Conservation (phyloP, 306 rosid species). For the Hippophae gyantsensis region DNA sequence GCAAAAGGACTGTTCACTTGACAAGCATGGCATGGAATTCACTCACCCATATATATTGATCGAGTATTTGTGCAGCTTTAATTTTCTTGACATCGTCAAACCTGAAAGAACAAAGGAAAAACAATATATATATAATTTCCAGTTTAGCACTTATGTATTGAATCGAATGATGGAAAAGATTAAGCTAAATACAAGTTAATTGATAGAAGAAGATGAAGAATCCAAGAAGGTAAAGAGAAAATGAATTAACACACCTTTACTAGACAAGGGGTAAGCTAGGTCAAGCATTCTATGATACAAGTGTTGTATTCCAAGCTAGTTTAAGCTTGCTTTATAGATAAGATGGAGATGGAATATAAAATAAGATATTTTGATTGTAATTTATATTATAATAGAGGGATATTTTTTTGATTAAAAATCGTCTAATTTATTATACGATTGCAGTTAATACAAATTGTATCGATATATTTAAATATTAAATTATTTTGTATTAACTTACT, state of each 20-base stretch:
- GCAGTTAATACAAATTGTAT: no score
- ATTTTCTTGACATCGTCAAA: not conserved
- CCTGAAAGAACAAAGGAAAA: not conserved
- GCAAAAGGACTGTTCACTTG: conserved; percentile 26
- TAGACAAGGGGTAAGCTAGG: not conserved
- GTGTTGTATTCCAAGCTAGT: not conserved
- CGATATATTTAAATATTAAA: no score
- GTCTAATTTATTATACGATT: no score
- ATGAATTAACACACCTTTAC: not conserved
- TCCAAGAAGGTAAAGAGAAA: not conserved
- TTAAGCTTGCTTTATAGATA: conserved; percentile 10
- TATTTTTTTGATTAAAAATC: not conserved
- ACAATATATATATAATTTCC: not conserved
- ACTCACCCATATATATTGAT: conserved; percentile 20
- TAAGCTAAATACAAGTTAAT: not conserved
- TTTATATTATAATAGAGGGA: conserved; percentile 2
- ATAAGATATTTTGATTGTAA: not conserved
- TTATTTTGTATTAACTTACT: no score
- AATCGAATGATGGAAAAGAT: not conserved
- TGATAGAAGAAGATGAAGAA: not conserved
- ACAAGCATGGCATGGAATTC: conserved; percentile 25
- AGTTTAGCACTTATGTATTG: no score
- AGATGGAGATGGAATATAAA: conserved; percentile 2
- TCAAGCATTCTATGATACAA: not conserved
- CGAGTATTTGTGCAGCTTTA: not conserved